A percentile compares a stretch with the other conserved stretches of the same genome.
Conservation (phyloP, 768 basidiomycete species). For the Mycena rebaudengoi region DNA sequence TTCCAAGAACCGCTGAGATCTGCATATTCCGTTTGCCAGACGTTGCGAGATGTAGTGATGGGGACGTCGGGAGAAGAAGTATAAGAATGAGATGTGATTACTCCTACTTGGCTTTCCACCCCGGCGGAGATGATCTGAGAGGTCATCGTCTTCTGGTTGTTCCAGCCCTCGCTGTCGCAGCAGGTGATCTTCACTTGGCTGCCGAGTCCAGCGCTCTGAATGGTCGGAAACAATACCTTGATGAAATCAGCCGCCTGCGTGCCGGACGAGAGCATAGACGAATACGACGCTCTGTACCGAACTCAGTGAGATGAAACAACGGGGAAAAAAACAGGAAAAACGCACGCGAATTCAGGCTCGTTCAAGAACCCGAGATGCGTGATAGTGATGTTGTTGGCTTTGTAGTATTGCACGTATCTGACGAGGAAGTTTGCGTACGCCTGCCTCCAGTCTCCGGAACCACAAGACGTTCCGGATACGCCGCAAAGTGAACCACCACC, state of each 20-base stretch:
- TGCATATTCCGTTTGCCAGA: conserved; percentile 19
- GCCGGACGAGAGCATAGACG: conserved; percentile 22
- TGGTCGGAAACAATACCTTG: conserved; percentile 18
- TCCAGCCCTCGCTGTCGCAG: conserved; percentile 20
- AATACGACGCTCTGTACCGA: conserved; percentile 13
- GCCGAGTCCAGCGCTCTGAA: conserved; percentile 12
- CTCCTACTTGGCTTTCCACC: conserved; percentile 10
- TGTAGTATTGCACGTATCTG: conserved; percentile 14
- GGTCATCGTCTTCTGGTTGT: conserved; percentile 23
- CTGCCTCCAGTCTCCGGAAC: conserved; percentile 21
- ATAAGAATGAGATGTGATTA: conserved; percentile 20
- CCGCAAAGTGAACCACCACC: conserved; percentile 17
- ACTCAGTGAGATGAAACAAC: background rate
- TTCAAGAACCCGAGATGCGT: conserved; percentile 23
- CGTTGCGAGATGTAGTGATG: conserved; percentile 11
- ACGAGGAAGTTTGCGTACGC: conserved; percentile 22
- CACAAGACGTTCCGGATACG: conserved; percentile 11
- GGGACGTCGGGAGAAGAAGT: conserved; percentile 7
- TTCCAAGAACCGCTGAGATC: conserved; percentile 20
- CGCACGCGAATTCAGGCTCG: conserved; percentile 19
- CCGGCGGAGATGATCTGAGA: conserved; percentile 18
- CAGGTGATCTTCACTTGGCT: conserved; percentile 18
- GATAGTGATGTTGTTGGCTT: conserved; percentile 8
- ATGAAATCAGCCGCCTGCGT: conserved; percentile 22
- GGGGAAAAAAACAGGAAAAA: background rate